Conservation (phyloP, 257 asterid genomes). For the Gynochthodes officinalis region DNA sequence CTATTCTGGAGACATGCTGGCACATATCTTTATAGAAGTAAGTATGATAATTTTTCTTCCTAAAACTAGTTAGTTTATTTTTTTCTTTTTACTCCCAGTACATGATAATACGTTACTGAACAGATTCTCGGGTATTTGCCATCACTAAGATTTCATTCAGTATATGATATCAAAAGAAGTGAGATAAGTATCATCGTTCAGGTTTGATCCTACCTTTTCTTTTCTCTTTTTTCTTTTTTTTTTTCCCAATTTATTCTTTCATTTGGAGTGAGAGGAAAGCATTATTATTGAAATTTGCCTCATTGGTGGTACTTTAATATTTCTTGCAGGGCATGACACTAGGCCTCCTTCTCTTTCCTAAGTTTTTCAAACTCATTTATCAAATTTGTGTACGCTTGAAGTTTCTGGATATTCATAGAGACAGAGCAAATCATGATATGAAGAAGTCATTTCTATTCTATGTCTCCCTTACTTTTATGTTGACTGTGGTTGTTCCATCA, state of each 20-base stretch:
- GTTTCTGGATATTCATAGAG: slow-evolving; percentile 29
- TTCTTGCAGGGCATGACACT: slow-evolving; percentile 63
- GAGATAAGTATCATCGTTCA: slow-evolving; percentile 86
- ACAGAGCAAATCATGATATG: slow-evolving; percentile 38
- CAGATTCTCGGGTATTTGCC: slow-evolving; percentile 49
- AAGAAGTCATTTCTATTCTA: slow-evolving; percentile 60
- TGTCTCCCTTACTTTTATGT: slow-evolving; percentile 38
- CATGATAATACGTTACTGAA: slow-evolving; percentile 21
- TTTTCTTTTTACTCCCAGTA: not conserved
- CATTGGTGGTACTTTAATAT: slow-evolving; percentile 11
- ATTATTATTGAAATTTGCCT: not conserved
- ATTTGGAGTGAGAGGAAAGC: not conserved
- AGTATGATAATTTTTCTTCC: slow-evolving; percentile 33
- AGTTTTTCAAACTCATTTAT: slow-evolving; percentile 45
- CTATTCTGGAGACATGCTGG: slow-evolving; percentile 80
- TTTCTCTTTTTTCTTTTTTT: slow-evolving; percentile 11
- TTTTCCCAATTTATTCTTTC: slow-evolving; percentile 1
- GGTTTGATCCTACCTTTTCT: slow-evolving; percentile 42
- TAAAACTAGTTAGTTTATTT: not conserved
- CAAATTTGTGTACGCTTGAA: slow-evolving; percentile 37
- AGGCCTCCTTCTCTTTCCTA: slow-evolving; percentile 76
- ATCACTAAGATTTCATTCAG: slow-evolving; percentile 29
- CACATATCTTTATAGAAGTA: slow-evolving; percentile 65
- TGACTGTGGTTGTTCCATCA: slow-evolving; percentile 62
- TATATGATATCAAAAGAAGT: slow-evolving; percentile 52